phyloP scores from a whole-genome alignment of 345 rosid genomes.

The Rhizophora mangle region DNA sequence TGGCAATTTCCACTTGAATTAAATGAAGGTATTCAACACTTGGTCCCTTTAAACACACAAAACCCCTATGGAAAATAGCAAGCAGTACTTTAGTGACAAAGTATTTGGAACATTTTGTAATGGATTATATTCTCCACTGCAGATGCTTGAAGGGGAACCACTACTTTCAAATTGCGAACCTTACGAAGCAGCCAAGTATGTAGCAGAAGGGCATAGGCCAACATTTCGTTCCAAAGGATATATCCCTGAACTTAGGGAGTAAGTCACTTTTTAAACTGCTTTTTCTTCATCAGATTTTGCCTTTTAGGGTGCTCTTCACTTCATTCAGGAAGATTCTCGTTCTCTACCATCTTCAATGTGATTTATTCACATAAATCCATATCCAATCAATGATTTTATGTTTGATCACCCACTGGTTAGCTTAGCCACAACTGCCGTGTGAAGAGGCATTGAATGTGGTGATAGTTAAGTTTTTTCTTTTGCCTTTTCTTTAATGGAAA shows the following conservation, averaged over 20 bases:
- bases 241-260: conserved; percentile 76
- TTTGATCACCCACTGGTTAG: too few relatives aligned
- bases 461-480: too few relatives aligned
- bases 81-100: too few relatives aligned
- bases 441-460: too few relatives aligned
- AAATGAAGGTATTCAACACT: too few relatives aligned
- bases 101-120: conserved; percentile 9
- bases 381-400: too few relatives aligned
- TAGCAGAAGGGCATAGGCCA: conserved; percentile 91
- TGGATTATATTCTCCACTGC: conserved; percentile 20
- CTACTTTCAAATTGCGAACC: conserved; percentile 80
- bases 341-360: not conserved
- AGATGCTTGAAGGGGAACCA: conserved; percentile 99
- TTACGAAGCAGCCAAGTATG: conserved; percentile 91
- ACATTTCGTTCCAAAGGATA: conserved; percentile 69
- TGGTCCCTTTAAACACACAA: too few relatives aligned
- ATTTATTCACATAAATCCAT: too few relatives aligned
- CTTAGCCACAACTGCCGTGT: too few relatives aligned
- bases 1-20: too few relatives aligned
- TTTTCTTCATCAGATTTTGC: not conserved
- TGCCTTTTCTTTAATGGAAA: too few relatives aligned
- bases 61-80: too few relatives aligned
- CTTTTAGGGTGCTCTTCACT: not conserved
- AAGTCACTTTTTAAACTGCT: conserved; percentile 29
- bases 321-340: not conserved